Evolutionary conservation across 257 asterid genomes (phyloP).

Genomic region (Solanum dulcamara): DNA sequence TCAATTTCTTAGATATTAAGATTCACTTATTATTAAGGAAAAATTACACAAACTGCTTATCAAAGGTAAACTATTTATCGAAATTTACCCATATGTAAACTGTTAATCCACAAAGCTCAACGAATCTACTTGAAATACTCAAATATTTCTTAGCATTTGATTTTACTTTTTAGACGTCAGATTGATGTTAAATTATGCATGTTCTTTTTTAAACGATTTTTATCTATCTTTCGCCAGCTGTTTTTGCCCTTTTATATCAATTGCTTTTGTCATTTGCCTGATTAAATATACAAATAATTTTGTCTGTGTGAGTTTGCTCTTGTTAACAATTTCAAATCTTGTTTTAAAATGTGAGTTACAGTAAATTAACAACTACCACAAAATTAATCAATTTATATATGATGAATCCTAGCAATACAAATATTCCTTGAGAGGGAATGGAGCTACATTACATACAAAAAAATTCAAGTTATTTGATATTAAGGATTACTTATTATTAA

Average conservation of each 20-base stretch:
- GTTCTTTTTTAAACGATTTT: not conserved
- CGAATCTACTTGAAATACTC: too few species aligned
- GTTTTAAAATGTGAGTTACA: not conserved
- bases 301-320: accelerated
- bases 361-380: not conserved
- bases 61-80: too few species aligned
- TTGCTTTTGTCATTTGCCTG: not conserved
- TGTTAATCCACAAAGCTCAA: too few species aligned
- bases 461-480: not conserved
- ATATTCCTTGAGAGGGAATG: not conserved
- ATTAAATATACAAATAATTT: not conserved
- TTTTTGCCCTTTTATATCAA: not conserved
- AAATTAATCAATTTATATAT: not conserved
- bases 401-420: not conserved
- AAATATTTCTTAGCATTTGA: too few species aligned
- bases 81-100: too few species aligned
- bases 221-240: not conserved
- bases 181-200: not conserved
- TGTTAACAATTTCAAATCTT: not conserved
- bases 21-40: not conserved
- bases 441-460: not conserved
- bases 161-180: too few species aligned
- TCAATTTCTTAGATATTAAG: not conserved
- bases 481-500: not conserved
- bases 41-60: too few species aligned